A percentile compares a stretch with the other conserved stretches of the same genome.
These are phyloP conservation scores for Fraxinus pennsylvanica DNA, from an alignment of 257 asterid species.

Conservation along the genomic window DNA sequence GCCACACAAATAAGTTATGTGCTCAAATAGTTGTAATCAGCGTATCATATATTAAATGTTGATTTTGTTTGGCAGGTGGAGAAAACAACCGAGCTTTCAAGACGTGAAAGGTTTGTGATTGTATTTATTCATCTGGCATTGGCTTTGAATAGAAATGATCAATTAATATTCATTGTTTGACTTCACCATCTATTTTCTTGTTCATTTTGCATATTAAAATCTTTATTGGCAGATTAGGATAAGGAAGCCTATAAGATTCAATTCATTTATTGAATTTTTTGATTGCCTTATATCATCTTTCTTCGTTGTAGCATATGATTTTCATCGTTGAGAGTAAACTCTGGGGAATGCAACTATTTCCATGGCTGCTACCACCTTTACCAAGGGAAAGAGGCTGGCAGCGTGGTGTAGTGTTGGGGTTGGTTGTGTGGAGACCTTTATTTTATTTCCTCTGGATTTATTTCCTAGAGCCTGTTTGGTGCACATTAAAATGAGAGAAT, in stretches of 20 bases:
- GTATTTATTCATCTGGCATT: neutral
- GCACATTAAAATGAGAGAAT: no score
- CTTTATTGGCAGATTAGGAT: neutral
- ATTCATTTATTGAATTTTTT: neutral
- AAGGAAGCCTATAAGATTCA: neutral
- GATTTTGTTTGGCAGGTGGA: conserved; percentile 56
- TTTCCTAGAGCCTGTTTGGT: no score
- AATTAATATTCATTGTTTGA: neutral
- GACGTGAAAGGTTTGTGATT: conserved; percentile 77
- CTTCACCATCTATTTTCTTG: neutral
- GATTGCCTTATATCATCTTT: neutral
- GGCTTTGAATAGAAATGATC: neutral
- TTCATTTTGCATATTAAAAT: neutral
- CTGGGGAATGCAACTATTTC: neutral
- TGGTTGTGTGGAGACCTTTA: neutral
- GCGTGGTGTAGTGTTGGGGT: neutral
- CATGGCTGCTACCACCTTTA: neutral
- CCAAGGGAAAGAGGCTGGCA: neutral
- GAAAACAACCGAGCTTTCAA: conserved; percentile 88
- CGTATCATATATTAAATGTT: conserved; percentile 11
- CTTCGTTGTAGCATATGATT: neutral
- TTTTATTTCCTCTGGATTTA: neutral
- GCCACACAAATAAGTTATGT: conserved; percentile 18
- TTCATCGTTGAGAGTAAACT: neutral
- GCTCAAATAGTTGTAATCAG: neutral